Evolutionary conservation across 2,329 filamentous ascomycete genomes (phyloP).

Genomic region (Fusarium humuli): DNA sequence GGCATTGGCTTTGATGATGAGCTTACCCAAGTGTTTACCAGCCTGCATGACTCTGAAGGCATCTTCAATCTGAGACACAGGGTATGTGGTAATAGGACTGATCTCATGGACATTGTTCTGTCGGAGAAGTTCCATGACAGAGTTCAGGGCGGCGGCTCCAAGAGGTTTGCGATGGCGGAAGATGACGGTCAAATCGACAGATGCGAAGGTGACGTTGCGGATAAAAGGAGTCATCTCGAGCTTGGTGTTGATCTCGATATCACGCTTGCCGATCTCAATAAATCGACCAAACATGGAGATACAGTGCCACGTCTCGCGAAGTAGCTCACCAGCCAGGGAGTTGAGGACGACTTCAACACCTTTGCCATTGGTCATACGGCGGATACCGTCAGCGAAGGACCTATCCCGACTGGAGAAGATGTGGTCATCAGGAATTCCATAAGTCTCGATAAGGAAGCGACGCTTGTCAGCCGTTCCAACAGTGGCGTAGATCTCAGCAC

Average conservation of each 20-base stretch:
- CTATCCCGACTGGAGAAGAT: slow-evolving; percentile 44
- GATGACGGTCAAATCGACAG: slow-evolving; percentile 11
- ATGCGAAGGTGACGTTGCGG: slow-evolving; percentile 19
- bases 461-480: slow-evolving; percentile 2
- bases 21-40: background rate
- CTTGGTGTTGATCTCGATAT: slow-evolving; percentile 39
- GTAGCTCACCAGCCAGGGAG: slow-evolving; percentile 46
- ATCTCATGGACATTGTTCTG: background rate
- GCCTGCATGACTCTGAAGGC: slow-evolving; percentile 1
- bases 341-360: slow-evolving; percentile 51
- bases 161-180: background rate
- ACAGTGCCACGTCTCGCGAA: slow-evolving; percentile 49
- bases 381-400: background rate
- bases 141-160: background rate
- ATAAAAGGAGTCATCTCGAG: slow-evolving; percentile 52
- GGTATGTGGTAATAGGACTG: background rate
- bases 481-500: slow-evolving; percentile 36
- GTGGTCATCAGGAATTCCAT: slow-evolving; percentile 46
- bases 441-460: slow-evolving; percentile 37
- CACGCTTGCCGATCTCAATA: slow-evolving; percentile 51
- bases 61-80: background rate
- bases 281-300: slow-evolving; percentile 50
- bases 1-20: background rate
- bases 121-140: background rate
- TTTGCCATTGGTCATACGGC: slow-evolving; percentile 33